Base-by-base conservation (phyloP, 2,329 filamentous ascomycete genomes). In the Aaosphaeria arxii region DNA sequence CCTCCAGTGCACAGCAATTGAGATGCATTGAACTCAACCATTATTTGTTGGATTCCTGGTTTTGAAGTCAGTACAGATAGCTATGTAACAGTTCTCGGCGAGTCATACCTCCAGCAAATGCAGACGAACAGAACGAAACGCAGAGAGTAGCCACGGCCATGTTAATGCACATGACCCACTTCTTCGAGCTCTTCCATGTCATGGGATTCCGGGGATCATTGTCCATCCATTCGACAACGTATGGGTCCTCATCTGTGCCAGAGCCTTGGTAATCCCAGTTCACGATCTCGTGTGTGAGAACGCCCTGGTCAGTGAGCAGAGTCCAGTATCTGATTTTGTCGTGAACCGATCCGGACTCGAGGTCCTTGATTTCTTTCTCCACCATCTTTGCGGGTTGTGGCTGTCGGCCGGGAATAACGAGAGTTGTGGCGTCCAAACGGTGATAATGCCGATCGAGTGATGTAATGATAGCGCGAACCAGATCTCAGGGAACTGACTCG, bases 181-280 rank as follows among this genome's bases (percentile, higher is more conserved):
- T 76, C 56, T 67, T 71, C 38, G 58, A 59, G 44, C 58, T 59
- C 6, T 59, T 9, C 53, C 70, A 75, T 9, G 53, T 59, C 66
- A 75, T 68, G 0, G 74, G 73, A 46, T 77, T 76, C 49, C 74
- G 64, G 2, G 73, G 70, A 48, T 78, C 75, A 42, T 74, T 68
- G 17, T 73, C 67, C 47, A 76, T 69, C 72, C 72, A 78, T 42
- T 74, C 71, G 44, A 78, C 71, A 7, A 74, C 60, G 49, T 68
- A 75, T 1, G 74, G 74, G 49, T 76, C 72, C 9, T 73, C 71
- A 11, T 69, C 64, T 31, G 73, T 76, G 44, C 74, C 74, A 4
- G 62, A 61, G 28, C 74, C 74, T 7, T 69, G 63, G 49, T 75
- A 76, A 1, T 70, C 58, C 54, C 69, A 71, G 46, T 72, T 68